These are phyloP conservation scores for Pigoraptor vietnamica DNA, from an alignment of 78 protist species.

Conservation along the genomic window DNA sequence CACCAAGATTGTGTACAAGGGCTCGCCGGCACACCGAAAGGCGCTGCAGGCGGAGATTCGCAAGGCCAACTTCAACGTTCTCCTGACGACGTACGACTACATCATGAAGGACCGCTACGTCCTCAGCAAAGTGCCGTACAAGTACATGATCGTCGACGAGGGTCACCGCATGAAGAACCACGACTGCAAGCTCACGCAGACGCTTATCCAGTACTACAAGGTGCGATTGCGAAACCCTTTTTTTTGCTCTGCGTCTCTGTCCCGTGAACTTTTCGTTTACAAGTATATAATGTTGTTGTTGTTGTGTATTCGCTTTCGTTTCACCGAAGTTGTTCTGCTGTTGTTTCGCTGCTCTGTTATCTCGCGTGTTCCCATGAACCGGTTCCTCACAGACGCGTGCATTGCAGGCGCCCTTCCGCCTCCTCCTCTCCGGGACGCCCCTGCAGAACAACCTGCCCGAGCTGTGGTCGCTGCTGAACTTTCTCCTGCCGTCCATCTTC, in stretches of 20 bases:
- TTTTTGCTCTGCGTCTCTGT: neutral
- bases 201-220: constrained; percentile 10
- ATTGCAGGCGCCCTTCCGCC: constrained; percentile 6
- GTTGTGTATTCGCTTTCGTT: no score
- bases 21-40: constrained; percentile 43
- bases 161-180: constrained; percentile 73
- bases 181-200: constrained; percentile 8
- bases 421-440: constrained; percentile 95
- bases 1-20: constrained; percentile 56
- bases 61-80: constrained; percentile 52
- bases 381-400: neutral
- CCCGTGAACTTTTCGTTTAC: no score
- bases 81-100: constrained; percentile 72
- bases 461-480: constrained; percentile 89
- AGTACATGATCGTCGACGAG: constrained; percentile 73
- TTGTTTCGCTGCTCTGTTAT: no score
- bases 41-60: neutral
- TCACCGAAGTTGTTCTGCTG: no score
- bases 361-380: no score
- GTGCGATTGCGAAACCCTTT: neutral
- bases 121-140: constrained; percentile 31
- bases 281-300: no score
- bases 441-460: constrained; percentile 91
- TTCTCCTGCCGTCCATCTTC: constrained; percentile 80
- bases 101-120: constrained; percentile 16